Base-by-base conservation (phyloP, 495 filamentous ascomycete genomes). In the Neurospora sp. region DNA sequence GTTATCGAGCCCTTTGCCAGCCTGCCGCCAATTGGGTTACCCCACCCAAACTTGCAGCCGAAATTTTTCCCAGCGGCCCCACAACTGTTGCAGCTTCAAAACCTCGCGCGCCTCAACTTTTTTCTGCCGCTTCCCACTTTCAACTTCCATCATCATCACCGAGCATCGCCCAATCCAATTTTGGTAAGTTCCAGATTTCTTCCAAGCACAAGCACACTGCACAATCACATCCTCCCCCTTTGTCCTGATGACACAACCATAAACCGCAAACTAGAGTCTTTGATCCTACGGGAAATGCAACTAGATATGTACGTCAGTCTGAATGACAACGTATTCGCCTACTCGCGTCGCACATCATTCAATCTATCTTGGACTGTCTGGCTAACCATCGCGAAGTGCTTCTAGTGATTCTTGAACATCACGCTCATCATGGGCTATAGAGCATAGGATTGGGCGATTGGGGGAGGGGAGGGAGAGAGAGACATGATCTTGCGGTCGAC, bases 231-330 rank as follows among this genome's bases (percentile, higher is more conserved):
- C 23, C 20, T 14, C 41, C 60, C 23, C 72, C 72, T 38, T 73
- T 82, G 79, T 77, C 73, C 77, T 89, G 87, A 89, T 88, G 87
- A 89, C 83, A 89, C 74, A 69, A 81, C 87, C 90, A 66, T 88
- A 94, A 92, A 95, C 94, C 91, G 90, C 93, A 95, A 98, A 98
- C 95, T 98, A 98, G 95, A 98, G 95, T 98, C 95, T 98, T 98
- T 98, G 95, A 98, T 92, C 80, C 93, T 72, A 81, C 86, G 86
- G 92, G 91, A 89, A 49, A 93, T 97, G 96, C 95, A 97, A 95
- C 91, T 92, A 83, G 79, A 85, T 90, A 91, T 93, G 93, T 91
- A 98, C 95, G 95, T 98, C 95, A 98, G 95, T 94, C 95, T 98
- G 95, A 98, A 88, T 79, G 81, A 66, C 54, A 66, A 66, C 54